A percentile compares a stretch with the other conserved stretches of the same genome.
Conservation (phyloP, 2,329 filamentous ascomycete genomes). For the Aspergillus vadensis region DNA sequence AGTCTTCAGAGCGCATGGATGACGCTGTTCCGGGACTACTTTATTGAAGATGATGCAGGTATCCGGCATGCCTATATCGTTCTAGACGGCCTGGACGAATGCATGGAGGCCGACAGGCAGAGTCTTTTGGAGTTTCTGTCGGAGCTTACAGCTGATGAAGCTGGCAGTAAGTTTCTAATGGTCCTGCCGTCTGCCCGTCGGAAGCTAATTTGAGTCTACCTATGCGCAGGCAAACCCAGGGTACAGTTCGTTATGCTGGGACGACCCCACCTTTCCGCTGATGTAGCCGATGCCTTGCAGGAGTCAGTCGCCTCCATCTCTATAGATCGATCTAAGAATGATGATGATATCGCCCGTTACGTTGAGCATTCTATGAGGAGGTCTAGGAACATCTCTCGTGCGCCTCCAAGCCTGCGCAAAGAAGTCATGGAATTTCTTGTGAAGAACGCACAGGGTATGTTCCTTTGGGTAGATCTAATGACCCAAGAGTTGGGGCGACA, state of each 20-base stretch:
- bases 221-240: neutral
- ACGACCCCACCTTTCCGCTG: neutral
- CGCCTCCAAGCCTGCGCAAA: neutral
- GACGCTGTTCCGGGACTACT: neutral
- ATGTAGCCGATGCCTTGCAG: neutral
- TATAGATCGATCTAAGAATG: neutral
- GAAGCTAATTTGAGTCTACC: neutral
- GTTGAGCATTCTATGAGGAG: neutral
- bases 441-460: neutral
- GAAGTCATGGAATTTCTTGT: neutral
- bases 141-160: neutral
- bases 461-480: slow-evolving; percentile 2
- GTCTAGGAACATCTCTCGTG: neutral
- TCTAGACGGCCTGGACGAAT: neutral
- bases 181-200: neutral
- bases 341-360: neutral
- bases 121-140: neutral
- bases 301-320: neutral
- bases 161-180: neutral
- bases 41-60: neutral
- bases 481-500: neutral
- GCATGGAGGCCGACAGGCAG: neutral
- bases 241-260: neutral
- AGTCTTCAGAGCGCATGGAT: neutral
- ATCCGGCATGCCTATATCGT: neutral